Percentiles rank a stretch among this genome's conserved stretches.
Evolutionary conservation across 2,329 filamentous ascomycete species (phyloP).

Genomic region (Fusarium algeriense): DNA sequence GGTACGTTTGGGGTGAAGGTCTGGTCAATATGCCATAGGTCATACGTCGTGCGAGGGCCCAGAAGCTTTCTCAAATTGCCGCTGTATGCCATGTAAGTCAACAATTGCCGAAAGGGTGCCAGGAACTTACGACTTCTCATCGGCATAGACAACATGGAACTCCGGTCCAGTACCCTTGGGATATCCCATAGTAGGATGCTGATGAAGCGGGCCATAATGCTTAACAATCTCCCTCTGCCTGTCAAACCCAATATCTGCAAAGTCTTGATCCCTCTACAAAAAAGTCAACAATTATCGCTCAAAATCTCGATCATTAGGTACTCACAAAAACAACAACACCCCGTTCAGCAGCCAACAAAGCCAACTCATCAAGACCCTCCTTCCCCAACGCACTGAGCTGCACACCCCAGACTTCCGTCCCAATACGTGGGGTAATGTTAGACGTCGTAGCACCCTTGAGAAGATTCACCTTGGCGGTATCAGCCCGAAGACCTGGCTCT

Average conservation of each 20-base stretch:
- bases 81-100: neutral
- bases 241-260: constrained; percentile 51
- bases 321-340: constrained; percentile 51
- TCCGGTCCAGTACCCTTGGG: constrained; percentile 49
- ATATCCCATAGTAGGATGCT: constrained; percentile 51
- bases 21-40: constrained; percentile 52
- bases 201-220: constrained; percentile 51
- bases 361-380: constrained; percentile 48
- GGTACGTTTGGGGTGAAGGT: constrained; percentile 50
- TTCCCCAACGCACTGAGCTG: constrained; percentile 45
- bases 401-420: constrained; percentile 47
- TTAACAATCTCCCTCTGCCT: constrained; percentile 46
- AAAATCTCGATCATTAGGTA: accelerated
- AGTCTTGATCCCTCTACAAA: constrained; percentile 48
- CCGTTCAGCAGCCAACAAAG: constrained; percentile 48
- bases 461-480: constrained; percentile 44
- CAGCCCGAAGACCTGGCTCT: constrained; percentile 50
- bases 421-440: constrained; percentile 49
- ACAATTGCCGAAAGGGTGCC: accelerated
- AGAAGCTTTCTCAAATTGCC: constrained; percentile 48
- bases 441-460: constrained; percentile 30
- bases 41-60: constrained; percentile 45
- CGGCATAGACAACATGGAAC: constrained; percentile 51
- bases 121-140: constrained; percentile 46
- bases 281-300: neutral